Percentiles rank a stretch among this genome's conserved stretches.
phyloP scores from a whole-genome alignment of 192 early-diverging fungal species.

The Globomyces pollinis-pini region DNA sequence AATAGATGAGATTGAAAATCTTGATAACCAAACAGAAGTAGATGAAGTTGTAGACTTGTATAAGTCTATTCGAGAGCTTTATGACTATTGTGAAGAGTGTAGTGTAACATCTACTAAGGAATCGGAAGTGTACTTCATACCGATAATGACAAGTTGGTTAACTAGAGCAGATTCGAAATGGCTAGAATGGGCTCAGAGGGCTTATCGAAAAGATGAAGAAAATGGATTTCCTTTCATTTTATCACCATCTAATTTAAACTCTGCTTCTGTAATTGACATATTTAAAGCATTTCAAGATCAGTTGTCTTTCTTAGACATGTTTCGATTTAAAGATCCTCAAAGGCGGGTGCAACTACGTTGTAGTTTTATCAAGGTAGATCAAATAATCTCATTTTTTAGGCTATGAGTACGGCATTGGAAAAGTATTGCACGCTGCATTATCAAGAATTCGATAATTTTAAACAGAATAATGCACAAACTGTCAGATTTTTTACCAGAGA shows the following conservation, averaged over 20 bases:
- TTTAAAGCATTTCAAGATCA: slow-evolving; percentile 72
- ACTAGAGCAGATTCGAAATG: slow-evolving; percentile 52
- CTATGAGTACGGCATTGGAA: slow-evolving; percentile 54
- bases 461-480: slow-evolving; percentile 11
- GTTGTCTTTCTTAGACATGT: slow-evolving; percentile 57
- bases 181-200: slow-evolving; percentile 59
- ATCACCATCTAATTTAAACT: slow-evolving; percentile 47
- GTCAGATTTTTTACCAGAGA: slow-evolving; percentile 12
- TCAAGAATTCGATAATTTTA: slow-evolving; percentile 22
- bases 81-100: slow-evolving; percentile 23
- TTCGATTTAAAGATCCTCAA: slow-evolving; percentile 56
- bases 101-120: slow-evolving; percentile 22
- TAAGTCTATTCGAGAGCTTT: slow-evolving; percentile 16
- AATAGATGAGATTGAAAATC: too few species aligned
- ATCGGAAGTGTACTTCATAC: slow-evolving; percentile 67
- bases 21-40: slow-evolving; percentile 13
- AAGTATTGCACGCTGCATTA: slow-evolving; percentile 36
- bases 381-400: slow-evolving; percentile 15
- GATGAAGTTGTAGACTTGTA: slow-evolving; percentile 33
- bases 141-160: slow-evolving; percentile 62
- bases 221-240: slow-evolving; percentile 28
- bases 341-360: slow-evolving; percentile 55
- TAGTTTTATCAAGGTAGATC: slow-evolving; percentile 54
- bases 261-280: slow-evolving; percentile 70
- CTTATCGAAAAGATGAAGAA: slow-evolving; percentile 63